Evolutionary conservation across 306 rosid species (phyloP), one percentile per base, ranked within the genome.

Genomic region (Dalbergia cultrata): DNA sequence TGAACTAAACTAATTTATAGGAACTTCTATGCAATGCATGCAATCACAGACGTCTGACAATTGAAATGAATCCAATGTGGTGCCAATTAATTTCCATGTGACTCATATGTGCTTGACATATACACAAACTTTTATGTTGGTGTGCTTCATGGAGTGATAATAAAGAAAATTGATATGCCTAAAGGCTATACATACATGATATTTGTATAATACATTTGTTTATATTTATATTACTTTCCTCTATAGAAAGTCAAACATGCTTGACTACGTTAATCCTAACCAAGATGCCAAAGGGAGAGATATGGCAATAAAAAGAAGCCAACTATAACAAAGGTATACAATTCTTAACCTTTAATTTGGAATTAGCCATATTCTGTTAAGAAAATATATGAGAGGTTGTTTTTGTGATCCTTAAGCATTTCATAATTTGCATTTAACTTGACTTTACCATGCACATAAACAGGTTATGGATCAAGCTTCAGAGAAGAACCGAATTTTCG

Each of bases 201-300:
- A 62, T 45, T n/a, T 60, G 33, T 70, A 22, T 69, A 17, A 60
- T 33, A 61, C 67, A 56, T 39, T 62, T 21, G n/a, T 50, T 12
- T n/a, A 44, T 63, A 35, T 49, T 71, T 37, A 0, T 60, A 58
- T 73, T 47, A 71, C 54, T 17, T 72, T 37, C 76, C 54, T 64
- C 67, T 21, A 16, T 90, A 95, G 99, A 72, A 98, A 93, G 61
- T 95, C 99, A 4, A 98, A 95, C 85, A 87, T 95, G 89, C 99
- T 95, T 49, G 99, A 95, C 88, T 95, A 95, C 85, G 93, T 95
- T 58, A 93, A 85, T 86, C 99, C 98, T 57, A 87, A 79, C 83
- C 88, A 95, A 39, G 93, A 86, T 82, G 85, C 88, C 70, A 89
- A 89, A 83, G 99, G 92, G 61, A 89, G 93, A 82, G 94, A 93